phyloP scores from a whole-genome alignment of 148 eudicot genomes.

The Talinum fruticosum region DNA sequence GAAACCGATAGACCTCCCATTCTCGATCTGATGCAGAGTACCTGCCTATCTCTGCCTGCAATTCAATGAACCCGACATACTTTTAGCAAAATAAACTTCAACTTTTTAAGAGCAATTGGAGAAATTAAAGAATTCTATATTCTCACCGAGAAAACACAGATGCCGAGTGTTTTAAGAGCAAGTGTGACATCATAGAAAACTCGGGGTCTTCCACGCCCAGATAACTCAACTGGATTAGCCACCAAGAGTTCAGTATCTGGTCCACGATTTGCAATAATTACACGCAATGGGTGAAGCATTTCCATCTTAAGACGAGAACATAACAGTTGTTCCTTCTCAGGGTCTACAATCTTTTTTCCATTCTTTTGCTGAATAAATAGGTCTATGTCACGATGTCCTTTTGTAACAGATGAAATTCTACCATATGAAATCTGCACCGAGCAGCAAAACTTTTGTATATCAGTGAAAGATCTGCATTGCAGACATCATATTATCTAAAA shows the following conservation, averaged over 20 bases:
- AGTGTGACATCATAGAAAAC: conserved; percentile 76
- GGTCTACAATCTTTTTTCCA: conserved; percentile 68
- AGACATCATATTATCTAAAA: conserved; percentile 11
- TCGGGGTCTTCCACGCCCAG: conserved; percentile 71
- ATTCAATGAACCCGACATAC: no score
- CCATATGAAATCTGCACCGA: conserved; percentile 60
- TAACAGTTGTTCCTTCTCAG: conserved; percentile 47
- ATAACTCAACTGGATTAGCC: conserved; percentile 80
- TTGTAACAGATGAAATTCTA: conserved; percentile 53
- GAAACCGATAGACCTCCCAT: conserved; percentile 90
- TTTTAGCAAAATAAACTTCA: no score
- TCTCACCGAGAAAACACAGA: conserved; percentile 80
- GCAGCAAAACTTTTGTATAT: background rate
- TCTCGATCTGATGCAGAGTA: conserved; percentile 60
- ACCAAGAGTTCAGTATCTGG: conserved; percentile 85
- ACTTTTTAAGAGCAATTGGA: background rate
- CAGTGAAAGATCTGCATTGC: conserved; percentile 6
- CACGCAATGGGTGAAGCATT: conserved; percentile 84
- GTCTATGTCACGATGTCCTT: conserved; percentile 66
- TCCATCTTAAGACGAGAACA: conserved; percentile 65
- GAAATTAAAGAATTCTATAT: conserved; percentile 1
- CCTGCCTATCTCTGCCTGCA: conserved; percentile 84
- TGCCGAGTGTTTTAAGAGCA: conserved; percentile 68
- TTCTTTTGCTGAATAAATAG: conserved; percentile 64
- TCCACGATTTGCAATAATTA: conserved; percentile 68